Conservation (phyloP, 768 basidiomycete species). For the Rhodotorula paludigena region DNA sequence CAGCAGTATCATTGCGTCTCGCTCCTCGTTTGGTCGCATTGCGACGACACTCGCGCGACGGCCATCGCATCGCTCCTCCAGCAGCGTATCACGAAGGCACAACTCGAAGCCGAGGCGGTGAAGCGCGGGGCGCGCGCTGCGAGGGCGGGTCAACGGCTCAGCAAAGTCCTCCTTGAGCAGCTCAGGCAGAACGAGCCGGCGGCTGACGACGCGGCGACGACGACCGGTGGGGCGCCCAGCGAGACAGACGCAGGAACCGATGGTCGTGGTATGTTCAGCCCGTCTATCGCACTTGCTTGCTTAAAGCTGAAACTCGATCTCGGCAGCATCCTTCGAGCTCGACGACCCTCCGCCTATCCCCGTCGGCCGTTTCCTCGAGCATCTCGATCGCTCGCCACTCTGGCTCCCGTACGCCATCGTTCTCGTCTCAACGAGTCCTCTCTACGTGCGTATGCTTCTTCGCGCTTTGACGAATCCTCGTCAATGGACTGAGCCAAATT, state of each 20-base stretch:
- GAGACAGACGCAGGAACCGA: conserved; percentile 52
- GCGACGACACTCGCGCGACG: conserved; percentile 75
- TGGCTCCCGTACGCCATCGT: conserved; percentile 92
- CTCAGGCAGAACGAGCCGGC: conserved; percentile 14
- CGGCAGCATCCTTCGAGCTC: neutral
- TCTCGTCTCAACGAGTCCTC: conserved; percentile 27
- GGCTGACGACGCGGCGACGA: conserved; percentile 55
- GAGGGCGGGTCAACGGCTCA: conserved; percentile 46
- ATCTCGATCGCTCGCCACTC: conserved; percentile 49
- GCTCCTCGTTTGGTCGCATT: conserved; percentile 91
- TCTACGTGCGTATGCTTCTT: conserved; percentile 8
- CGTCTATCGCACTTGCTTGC: too few species aligned
- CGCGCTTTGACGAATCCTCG: neutral
- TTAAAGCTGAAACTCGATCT: too few species aligned
- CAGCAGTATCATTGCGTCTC: conserved; percentile 74
- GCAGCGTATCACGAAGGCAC: neutral
- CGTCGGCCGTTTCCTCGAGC: neutral
- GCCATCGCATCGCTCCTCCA: conserved; percentile 66
- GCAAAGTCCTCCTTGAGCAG: conserved; percentile 48
- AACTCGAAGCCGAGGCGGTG: conserved; percentile 16
- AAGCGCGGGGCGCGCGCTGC: conserved; percentile 33
- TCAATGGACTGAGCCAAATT: too few species aligned
- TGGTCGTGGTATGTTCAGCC: too few species aligned
- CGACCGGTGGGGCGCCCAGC: conserved; percentile 59
- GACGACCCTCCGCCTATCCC: neutral